Evolutionary conservation across 2,329 filamentous ascomycete genomes (phyloP), one percentile per base, ranked within the genome.

Genomic region (Pseudogymnoascus sp.): DNA sequence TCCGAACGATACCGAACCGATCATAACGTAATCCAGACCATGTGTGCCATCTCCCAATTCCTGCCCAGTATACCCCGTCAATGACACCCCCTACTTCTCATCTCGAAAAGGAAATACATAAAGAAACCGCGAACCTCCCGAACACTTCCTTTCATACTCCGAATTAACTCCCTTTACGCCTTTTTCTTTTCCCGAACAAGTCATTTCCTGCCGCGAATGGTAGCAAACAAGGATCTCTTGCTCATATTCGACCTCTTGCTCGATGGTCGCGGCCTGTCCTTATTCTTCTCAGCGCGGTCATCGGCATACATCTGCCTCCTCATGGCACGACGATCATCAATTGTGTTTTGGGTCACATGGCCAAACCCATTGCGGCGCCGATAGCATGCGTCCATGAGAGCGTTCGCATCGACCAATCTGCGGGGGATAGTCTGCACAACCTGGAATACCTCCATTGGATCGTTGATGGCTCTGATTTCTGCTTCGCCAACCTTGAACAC

Each of bases 361-460:
- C 86, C 88, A 67, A 93, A 91, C 4, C 89, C 89, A 69, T 91
- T 89, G 57, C 88, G 83, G 41, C 90, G 84, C 66, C 86, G 85
- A 72, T 94, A 72, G 92, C 89, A 95, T 7, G 89, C 82, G 65
- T 96, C 91, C 77, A 96, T 84, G 12, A 97, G 77, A 2, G 77
- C 77, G 68, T 95, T 96, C 60, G 88, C 88, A 72, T 97, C 91
- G 18, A 97, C 74, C 69, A 96, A 81, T 60, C 82, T 83, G 60
- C 93, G 82, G 0, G 93, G 93, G 30, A 96, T 85, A 1, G 86
- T 86, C 76, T 97, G 93, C 28, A 97, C 91, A 2, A 96, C 86
- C 70, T 95, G 91, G 73, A 97, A 97, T 68, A 97, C 91, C 76
- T 97, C 93, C 86, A 96, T 95, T 0, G 91, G 90, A 69, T 96